Conservation (phyloP, 2,329 filamentous ascomycete species). For the Aureobasidium sp. region DNA sequence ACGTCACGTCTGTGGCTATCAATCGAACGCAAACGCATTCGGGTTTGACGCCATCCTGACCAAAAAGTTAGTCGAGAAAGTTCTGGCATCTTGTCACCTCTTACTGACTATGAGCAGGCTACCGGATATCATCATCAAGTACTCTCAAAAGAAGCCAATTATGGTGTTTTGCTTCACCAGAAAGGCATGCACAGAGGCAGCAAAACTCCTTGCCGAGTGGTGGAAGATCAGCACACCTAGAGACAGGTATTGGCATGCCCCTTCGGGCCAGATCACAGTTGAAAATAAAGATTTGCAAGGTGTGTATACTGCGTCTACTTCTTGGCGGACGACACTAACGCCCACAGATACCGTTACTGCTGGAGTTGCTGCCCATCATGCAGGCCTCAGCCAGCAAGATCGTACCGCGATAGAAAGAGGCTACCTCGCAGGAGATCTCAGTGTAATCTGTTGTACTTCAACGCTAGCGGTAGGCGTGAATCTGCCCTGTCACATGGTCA, state of each 20-base stretch:
- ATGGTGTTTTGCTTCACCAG: slow-evolving; percentile 79
- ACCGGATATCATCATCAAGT: slow-evolving; percentile 57
- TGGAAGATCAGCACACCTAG: slow-evolving; percentile 49
- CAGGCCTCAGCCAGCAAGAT: slow-evolving; percentile 61
- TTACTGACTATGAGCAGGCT: slow-evolving; percentile 43
- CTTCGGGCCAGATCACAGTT: slow-evolving; percentile 46
- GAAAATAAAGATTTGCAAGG: slow-evolving; percentile 55
- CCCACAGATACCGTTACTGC: slow-evolving; percentile 38
- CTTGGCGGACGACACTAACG: neutral
- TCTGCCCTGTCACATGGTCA: slow-evolving; percentile 72
- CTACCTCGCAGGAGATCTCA: slow-evolving; percentile 65
- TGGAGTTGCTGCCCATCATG: slow-evolving; percentile 78
- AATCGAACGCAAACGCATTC: slow-evolving; percentile 61
- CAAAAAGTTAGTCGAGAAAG: slow-evolving; percentile 37
- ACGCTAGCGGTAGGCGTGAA: slow-evolving; percentile 81
- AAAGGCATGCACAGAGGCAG: slow-evolving; percentile 62
- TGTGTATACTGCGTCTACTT: slow-evolving; percentile 29
- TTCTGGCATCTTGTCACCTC: neutral
- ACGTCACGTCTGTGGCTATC: slow-evolving; percentile 70
- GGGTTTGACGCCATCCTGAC: slow-evolving; percentile 66
- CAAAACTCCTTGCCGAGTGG: slow-evolving; percentile 58
- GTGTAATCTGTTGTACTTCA: slow-evolving; percentile 79
- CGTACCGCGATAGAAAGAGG: slow-evolving; percentile 58
- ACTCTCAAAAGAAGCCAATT: slow-evolving; percentile 65
- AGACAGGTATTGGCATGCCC: slow-evolving; percentile 58